phyloP scores from a whole-genome alignment of 2,329 filamentous ascomycete genomes.

The Neonectria hederae region DNA sequence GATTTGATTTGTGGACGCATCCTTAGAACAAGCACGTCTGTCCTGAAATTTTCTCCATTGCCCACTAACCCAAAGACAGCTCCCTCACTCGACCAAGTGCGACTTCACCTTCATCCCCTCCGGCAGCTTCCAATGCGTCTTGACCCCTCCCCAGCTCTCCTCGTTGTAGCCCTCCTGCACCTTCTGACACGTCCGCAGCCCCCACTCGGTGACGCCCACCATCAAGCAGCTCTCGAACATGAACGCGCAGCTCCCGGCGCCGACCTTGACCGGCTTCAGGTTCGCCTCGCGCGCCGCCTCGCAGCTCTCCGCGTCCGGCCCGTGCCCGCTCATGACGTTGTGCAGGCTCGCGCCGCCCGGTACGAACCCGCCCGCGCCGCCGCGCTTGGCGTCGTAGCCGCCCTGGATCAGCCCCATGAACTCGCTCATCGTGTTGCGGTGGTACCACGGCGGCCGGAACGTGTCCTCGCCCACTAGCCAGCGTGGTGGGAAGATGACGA shows the following conservation, averaged over 20 bases:
- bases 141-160: slow-evolving; percentile 80
- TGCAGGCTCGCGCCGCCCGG: slow-evolving; percentile 71
- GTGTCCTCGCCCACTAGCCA: slow-evolving; percentile 77
- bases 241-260: slow-evolving; percentile 70
- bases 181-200: slow-evolving; percentile 66
- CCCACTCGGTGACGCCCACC: slow-evolving; percentile 78
- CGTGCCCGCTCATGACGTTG: slow-evolving; percentile 76
- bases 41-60: neutral
- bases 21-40: neutral
- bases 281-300: slow-evolving; percentile 66
- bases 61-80: neutral
- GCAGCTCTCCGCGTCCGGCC: slow-evolving; percentile 66
- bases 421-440: slow-evolving; percentile 74
- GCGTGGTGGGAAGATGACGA: slow-evolving; percentile 76
- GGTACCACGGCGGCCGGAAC: slow-evolving; percentile 78
- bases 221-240: slow-evolving; percentile 77
- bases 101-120: slow-evolving; percentile 45
- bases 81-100: slow-evolving; percentile 29
- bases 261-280: slow-evolving; percentile 66
- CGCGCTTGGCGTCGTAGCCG: slow-evolving; percentile 71
- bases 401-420: slow-evolving; percentile 70
- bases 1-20: neutral
- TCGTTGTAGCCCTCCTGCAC: slow-evolving; percentile 76
- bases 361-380: slow-evolving; percentile 61
- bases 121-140: slow-evolving; percentile 67